Evolutionary conservation across 2,329 filamentous ascomycete genomes (phyloP), one percentile per base, ranked within the genome.

Genomic region (Rhynchosporium agropyri): DNA sequence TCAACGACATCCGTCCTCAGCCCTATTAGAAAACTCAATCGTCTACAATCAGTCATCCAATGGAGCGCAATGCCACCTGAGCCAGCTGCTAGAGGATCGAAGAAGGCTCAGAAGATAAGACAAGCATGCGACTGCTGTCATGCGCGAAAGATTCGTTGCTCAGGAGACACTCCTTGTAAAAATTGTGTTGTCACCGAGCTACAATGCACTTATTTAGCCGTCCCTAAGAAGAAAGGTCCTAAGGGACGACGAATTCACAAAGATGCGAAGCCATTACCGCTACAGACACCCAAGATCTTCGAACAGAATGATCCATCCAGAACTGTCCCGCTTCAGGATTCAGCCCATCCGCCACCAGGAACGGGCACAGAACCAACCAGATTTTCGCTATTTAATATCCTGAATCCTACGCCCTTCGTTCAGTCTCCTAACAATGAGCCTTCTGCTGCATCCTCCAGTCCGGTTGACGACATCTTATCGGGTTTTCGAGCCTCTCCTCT

Each of bases 91-190:
- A 46, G 33, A 36, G 33, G 45, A 28, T 33, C 46, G 36, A 65
- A 42, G 45, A 48, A 42, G 36, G 40, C 60, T 4, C 28, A 49
- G 26, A 70, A 71, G 61, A 66, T 68, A 13, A 68, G 65, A 53
- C 72, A 75, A 51, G 74, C 74, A 0, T 76, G 74, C 31, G 74
- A 76, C 54, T 51, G 67, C 10, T 76, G 74, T n/a, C 73, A 72
- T 36, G 53, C 50, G 4, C 63, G 71, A 3, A 76, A 75, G 53
- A 67, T 72, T 0, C 73, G 74, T 29, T 76, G 74, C 20, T 67
- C 75, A 51, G 72, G 73, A 3, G 45, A 49, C 1, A 60, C 51
- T 1, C 73, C 74, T 0, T 76, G 74, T 46, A 33, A 54, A 4
- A 74, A 73, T 62, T 76, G 74, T 36, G 51, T 28, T n/a, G 49